Percentiles rank a stretch among this genome's conserved stretches.
Evolutionary conservation across 23 red algal species (phyloP).

Genomic region (Gracilariopsis chorda): DNA sequence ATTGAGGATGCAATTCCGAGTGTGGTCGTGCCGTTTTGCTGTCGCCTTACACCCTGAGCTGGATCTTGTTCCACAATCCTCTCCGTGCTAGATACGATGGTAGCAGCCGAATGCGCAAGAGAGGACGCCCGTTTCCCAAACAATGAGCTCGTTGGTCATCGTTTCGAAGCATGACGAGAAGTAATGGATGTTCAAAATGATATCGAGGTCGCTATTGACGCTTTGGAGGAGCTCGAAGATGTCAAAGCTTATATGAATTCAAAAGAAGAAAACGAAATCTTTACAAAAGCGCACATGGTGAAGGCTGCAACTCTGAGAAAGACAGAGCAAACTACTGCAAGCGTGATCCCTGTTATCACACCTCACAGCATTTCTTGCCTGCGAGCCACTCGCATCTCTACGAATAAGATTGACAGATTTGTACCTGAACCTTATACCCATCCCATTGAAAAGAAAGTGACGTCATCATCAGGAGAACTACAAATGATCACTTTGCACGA

Average conservation of each 20-base stretch:
- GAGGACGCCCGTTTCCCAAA: not conserved
- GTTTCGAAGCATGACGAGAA: not conserved
- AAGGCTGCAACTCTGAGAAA: slow-evolving; percentile 12
- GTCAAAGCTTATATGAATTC: too few relatives aligned
- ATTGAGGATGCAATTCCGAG: slow-evolving; percentile 18
- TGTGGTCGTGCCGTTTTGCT: slow-evolving; percentile 1
- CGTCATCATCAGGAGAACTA: slow-evolving; percentile 3
- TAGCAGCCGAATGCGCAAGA: slow-evolving; percentile 8
- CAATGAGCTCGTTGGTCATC: not conserved
- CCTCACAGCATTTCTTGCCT: slow-evolving; percentile 53
- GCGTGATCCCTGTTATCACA: slow-evolving; percentile 25
- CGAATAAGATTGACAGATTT: slow-evolving; percentile 18
- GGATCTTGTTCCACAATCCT: not conserved
- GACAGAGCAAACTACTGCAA: slow-evolving; percentile 11
- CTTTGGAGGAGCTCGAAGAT: not conserved
- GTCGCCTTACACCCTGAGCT: slow-evolving; percentile 12
- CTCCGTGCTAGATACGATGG: slow-evolving; percentile 12
- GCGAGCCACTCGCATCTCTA: slow-evolving; percentile 40
- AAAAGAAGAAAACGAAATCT: too few relatives aligned
- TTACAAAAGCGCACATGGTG: slow-evolving; percentile 30
- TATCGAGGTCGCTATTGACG: not conserved
- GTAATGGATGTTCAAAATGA: not conserved
- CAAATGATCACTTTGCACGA: slow-evolving; percentile 21
- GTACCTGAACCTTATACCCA: not conserved
- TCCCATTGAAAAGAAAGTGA: slow-evolving; percentile 56